Evolutionary conservation across 2,329 filamentous ascomycete genomes (phyloP), one percentile per base, ranked within the genome.

Genomic region (Penicillium fuscoglaucum): DNA sequence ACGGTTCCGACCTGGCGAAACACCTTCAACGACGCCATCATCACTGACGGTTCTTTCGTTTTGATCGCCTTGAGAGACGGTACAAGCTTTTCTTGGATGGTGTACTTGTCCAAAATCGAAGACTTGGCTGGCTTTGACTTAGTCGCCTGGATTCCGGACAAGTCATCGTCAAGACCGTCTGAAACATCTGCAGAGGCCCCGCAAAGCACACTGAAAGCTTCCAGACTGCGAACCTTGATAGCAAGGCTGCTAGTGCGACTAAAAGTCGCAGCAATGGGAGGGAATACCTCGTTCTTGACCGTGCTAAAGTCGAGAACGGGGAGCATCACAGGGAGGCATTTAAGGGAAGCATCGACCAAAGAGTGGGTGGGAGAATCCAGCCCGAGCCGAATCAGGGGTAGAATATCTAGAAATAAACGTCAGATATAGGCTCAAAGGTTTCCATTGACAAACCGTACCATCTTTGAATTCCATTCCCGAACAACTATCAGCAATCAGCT

Each of bases 31-130:
- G 92, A 89, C 6, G 93, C 93, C 81, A 98, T 90, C 90, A 98
- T 98, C 10, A 99, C 95, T 8, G 92, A 93, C 0, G 95, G 95
- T 73, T 99, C 95, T 72, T 96, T 98, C 0, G 95, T 99, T 76
- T 96, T 98, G 78, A 99, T 98, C 2, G 83, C 92, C 70, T 90
- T 92, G 60, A 99, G 82, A 5, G 98, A 79, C 0, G 95, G 95
- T 0, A 98, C 85, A 35, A 99, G 90, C 79, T 97, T 98, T 72
- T 99, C 95, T 73, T 99, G 95, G 78, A 99, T 93, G 0, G 95
- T 98, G 71, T 95, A 98, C 74, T 98, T 98, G 78, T 99, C 95
- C 29, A 99, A 80, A 3, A 93, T 93, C 2, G 87, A 91, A 0
- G 89, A 89, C 1, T 85, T 89, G 4, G 83, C 84, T 2, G 83